Base-by-base conservation (phyloP, 805 yeast genomes). In the Zygosaccharomyces bisporus region DNA sequence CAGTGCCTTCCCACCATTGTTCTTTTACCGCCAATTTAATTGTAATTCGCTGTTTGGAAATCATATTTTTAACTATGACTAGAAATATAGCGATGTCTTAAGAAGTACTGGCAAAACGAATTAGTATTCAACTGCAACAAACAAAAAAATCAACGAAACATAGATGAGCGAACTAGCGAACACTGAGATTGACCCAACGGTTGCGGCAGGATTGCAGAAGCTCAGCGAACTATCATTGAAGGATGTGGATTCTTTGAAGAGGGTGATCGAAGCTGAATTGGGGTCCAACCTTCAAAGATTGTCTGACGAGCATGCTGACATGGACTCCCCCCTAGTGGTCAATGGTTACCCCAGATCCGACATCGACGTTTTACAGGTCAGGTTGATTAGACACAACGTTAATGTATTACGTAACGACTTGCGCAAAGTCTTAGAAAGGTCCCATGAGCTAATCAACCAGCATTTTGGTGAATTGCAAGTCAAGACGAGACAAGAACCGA, bases 341-440 rank as follows among this genome's bases (percentile, higher is more conserved):
- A 95, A 91, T 57, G 96, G 97, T 16, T 91, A 77, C 55, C 99
- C 99, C 0, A 68, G 97, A 34, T 63, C 71, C 13, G 97, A 91
- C 57, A 73, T 91, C 20, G 95, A 91, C 56, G 84, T 91, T 4
- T 78, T 88, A 2, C 75, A 75, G 41, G 71, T 88, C 9, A 68
- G 95, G 42, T 61, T 75, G 7, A 58, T 81, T 1, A 68, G 96
- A 46, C 75, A 80, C 7, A 76, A 75, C 55, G 78, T 90, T 24
- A 79, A 84, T 27, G 70, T 84, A 41, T 68, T 84, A 31, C 71
- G 82, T 46, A 90, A 88, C 56, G 97, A 91, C 63, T 70, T 81
- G 50, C 70, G 69, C 38, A 60, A 56, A 12, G 65, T 86, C 6
- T 58, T 80, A 53, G 59, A 64, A 4, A 61, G 68, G 17, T 61